These are phyloP conservation scores for Boletus rubroflammeus DNA, from an alignment of 768 basidiomycete species.

Conservation along the genomic window DNA sequence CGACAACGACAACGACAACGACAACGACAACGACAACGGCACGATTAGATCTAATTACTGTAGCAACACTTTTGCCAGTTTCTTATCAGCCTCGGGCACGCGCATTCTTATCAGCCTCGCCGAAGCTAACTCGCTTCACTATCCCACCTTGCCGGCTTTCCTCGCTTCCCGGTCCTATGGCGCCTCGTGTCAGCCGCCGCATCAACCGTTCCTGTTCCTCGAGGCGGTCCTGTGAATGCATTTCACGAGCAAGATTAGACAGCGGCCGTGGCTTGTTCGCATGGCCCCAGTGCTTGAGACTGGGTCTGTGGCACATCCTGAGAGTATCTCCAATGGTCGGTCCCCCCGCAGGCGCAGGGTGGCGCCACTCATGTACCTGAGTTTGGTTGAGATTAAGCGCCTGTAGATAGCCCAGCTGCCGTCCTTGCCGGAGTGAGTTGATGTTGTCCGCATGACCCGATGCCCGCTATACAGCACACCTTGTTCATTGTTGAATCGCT, in stretches of 20 bases:
- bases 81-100: too few species aligned
- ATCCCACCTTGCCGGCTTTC: not conserved
- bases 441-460: not conserved
- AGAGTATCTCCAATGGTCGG: too few species aligned
- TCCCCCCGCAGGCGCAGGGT: slow-evolving; percentile 16
- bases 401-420: not conserved
- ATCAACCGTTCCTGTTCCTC: slow-evolving; percentile 21
- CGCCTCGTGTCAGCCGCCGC: slow-evolving; percentile 12
- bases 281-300: not conserved
- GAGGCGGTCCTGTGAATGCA: not conserved
- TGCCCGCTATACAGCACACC: too few species aligned
- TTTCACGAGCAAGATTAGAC: not conserved
- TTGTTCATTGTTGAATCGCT: too few species aligned
- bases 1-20: too few species aligned
- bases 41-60: too few species aligned
- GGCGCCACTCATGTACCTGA: slow-evolving; percentile 11
- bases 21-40: too few species aligned
- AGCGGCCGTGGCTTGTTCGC: not conserved
- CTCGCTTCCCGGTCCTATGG: not conserved
- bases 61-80: too few species aligned
- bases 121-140: not conserved
- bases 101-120: not conserved
- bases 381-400: not conserved
- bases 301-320: not conserved
- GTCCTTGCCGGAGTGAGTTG: not conserved